Evolutionary conservation across 768 basidiomycete genomes (phyloP).

Genomic region (Mycena belliarum): DNA sequence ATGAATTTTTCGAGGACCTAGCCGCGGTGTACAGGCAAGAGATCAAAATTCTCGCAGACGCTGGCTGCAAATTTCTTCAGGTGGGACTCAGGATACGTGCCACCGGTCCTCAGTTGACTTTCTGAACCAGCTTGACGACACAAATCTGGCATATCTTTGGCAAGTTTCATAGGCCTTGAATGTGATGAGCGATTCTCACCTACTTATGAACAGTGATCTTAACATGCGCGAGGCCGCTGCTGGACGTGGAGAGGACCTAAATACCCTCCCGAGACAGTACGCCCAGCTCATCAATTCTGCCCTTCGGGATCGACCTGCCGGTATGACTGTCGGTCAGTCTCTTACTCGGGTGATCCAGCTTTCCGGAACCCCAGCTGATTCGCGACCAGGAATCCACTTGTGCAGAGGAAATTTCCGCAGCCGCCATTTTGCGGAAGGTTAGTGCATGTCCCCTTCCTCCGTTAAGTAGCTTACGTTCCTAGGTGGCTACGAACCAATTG

Average conservation of each 20-base stretch:
- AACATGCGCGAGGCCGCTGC: constrained; percentile 24
- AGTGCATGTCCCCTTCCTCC: not conserved
- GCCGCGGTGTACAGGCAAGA: constrained; percentile 17
- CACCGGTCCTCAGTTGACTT: no score
- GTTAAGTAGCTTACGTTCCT: not conserved
- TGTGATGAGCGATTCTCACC: not conserved
- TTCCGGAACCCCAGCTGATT: no score
- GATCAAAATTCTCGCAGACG: constrained; percentile 20
- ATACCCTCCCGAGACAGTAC: constrained; percentile 43
- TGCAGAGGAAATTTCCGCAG: constrained; percentile 34
- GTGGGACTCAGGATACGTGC: no score
- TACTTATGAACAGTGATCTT: constrained; percentile 8
- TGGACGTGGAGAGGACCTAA: constrained; percentile 39
- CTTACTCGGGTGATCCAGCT: no score
- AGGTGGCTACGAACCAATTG: constrained; percentile 42
- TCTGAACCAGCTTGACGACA: constrained; percentile 17
- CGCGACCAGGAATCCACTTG: constrained; percentile 30
- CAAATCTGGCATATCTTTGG: constrained; percentile 24
- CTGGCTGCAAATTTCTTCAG: constrained; percentile 22
- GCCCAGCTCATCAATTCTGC: constrained; percentile 41
- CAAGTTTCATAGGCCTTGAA: not conserved
- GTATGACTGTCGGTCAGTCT: constrained; percentile 35
- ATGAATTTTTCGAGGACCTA: constrained; percentile 23
- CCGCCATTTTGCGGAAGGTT: constrained; percentile 38
- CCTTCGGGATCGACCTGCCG: constrained; percentile 36